Evolutionary conservation across 805 yeast species (phyloP), one percentile per base, ranked within the genome.

Genomic region (Ogataea nakhonphanomensis): DNA sequence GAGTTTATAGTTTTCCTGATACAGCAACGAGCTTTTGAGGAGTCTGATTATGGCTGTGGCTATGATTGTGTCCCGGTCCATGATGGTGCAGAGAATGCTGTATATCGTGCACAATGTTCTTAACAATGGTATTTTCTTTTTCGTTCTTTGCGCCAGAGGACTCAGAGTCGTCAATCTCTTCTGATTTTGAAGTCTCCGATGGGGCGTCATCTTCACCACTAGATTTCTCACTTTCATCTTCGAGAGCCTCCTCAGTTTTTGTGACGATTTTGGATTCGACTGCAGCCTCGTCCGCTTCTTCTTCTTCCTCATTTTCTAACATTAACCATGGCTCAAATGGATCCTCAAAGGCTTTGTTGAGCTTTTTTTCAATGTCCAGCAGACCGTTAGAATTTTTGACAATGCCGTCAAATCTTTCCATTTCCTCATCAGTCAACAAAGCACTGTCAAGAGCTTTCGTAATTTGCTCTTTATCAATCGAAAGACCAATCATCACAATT

Each of bases 311-410:
- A 27, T 27, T 5, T 27, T 27, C 30, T 27, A 27, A 27, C 30
- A 27, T 27, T 27, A 27, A 27, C 30, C 30, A 27, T 27, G 30
- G 30, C 30, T 27, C 30, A 27, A 27, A 27, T 27, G 30, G 30
- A 27, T 27, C 30, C 30, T 27, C 30, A 27, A 27, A 27, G 30
- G 30, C 30, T 27, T 27, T 27, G 30, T 27, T 27, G 30, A 27
- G 30, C 30, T 27, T 27, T 27, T 8, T 27, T 27, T 27, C 30
- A 27, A 27, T 27, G 30, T 27, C 30, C 30, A 27, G 30, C 30
- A 27, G 30, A 27, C 30, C 30, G 30, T 27, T 27, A 27, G 7
- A 14, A 27, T 27, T 27, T 27, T 27, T 27, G 30, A 27, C 30
- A 27, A 27, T 27, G 30, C 30, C 30, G 30, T 27, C 30, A 27